These are phyloP conservation scores for Colletotrichum endophyticum DNA, from an alignment of 2,329 filamentous ascomycete genomes.

Conservation along the genomic window DNA sequence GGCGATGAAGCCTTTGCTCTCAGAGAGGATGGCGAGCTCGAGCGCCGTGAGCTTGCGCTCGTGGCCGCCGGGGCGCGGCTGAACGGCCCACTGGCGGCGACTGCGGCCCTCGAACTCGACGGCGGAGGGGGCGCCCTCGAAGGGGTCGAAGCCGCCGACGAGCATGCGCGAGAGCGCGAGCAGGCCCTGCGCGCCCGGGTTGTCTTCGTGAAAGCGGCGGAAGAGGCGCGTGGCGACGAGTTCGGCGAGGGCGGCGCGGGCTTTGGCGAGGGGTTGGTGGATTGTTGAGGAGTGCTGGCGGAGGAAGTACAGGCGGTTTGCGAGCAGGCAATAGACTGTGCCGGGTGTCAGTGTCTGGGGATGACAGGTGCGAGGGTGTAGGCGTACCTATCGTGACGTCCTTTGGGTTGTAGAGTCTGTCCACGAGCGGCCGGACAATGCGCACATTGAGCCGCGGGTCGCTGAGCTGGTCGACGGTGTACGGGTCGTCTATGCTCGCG, in stretches of 20 bases:
- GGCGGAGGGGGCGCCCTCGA: constrained; percentile 69
- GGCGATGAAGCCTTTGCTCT: constrained; percentile 71
- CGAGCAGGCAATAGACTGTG: constrained; percentile 72
- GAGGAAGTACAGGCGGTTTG: constrained; percentile 73
- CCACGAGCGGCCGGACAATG: constrained; percentile 71
- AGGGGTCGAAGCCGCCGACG: constrained; percentile 74
- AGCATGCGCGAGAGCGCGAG: constrained; percentile 71
- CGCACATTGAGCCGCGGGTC: constrained; percentile 71
- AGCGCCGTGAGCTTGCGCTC: constrained; percentile 69
- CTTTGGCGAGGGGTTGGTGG: constrained; percentile 72
- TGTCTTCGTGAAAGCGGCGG: constrained; percentile 71
- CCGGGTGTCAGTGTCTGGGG: background rate
- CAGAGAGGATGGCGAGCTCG: constrained; percentile 74
- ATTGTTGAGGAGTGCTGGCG: constrained; percentile 69
- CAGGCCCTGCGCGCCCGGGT: constrained; percentile 65
- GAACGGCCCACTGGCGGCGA: constrained; percentile 39
- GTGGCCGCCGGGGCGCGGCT: constrained; percentile 38
- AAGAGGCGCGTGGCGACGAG: constrained; percentile 70
- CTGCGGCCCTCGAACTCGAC: constrained; percentile 42
- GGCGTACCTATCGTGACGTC: constrained; percentile 66
- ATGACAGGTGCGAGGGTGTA: background rate
- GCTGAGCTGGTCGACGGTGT: constrained; percentile 65
- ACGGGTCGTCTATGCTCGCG: constrained; percentile 42
- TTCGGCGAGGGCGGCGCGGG: constrained; percentile 72
- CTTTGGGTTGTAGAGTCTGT: constrained; percentile 67